Evolutionary conservation across 352 stramenopile genomes (phyloP).

Genomic region (Saprolegnia diclina): DNA sequence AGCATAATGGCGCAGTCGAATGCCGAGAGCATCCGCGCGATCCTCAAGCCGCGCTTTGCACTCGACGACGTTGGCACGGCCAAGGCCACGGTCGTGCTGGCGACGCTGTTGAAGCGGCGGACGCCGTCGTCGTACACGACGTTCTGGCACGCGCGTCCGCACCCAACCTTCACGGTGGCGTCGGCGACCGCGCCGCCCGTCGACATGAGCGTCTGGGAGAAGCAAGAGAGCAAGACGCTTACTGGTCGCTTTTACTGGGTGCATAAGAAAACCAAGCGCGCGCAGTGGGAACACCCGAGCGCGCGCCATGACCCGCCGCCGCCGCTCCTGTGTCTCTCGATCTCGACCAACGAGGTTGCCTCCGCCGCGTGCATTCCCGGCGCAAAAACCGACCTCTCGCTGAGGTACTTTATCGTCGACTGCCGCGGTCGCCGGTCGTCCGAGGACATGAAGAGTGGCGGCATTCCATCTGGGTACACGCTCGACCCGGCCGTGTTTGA

Average conservation of each 20-base stretch:
- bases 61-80: neutral
- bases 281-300: constrained; percentile 70
- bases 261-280: constrained; percentile 3
- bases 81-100: constrained; percentile 31
- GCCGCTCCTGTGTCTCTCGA: constrained; percentile 55
- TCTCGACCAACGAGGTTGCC: constrained; percentile 64
- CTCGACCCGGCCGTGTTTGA: constrained; percentile 76
- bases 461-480: constrained; percentile 68
- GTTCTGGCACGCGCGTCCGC: neutral
- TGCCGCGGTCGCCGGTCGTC: constrained; percentile 67
- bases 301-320: constrained; percentile 54
- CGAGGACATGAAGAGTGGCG: constrained; percentile 68
- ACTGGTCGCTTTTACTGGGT: constrained; percentile 24
- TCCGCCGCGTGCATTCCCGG: neutral
- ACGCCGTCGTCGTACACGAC: constrained; percentile 36
- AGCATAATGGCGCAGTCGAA: constrained; percentile 35
- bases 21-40: constrained; percentile 36
- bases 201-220: constrained; percentile 15
- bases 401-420: constrained; percentile 75
- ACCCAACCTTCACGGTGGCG: neutral
- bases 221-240: constrained; percentile 22
- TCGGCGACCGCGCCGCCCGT: neutral
- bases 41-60: constrained; percentile 34
- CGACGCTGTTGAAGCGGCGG: constrained; percentile 48
- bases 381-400: neutral